Conservation (phyloP, 345 rosid genomes). For the Lagerstroemia speciosa region DNA sequence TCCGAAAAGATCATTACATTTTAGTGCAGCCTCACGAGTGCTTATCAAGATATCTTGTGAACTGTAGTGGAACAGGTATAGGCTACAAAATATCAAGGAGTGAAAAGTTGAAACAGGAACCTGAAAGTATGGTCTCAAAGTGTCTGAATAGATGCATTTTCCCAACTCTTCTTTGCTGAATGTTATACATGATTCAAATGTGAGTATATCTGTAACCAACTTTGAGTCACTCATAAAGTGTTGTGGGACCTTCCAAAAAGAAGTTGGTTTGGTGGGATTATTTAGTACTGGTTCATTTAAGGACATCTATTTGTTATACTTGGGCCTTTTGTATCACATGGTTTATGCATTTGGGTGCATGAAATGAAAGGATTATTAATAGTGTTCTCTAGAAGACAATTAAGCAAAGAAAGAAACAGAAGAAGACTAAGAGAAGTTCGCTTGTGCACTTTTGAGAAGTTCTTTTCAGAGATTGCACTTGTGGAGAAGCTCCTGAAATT, state of each 20-base stretch:
- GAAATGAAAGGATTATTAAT: background rate
- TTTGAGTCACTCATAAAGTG: background rate
- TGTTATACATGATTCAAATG: background rate
- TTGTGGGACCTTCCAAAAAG: background rate
- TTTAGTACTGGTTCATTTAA: background rate
- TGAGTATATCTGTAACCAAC: background rate
- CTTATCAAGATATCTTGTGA: background rate
- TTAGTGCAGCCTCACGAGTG: background rate
- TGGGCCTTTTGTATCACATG: background rate
- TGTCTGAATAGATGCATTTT: no score
- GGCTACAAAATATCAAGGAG: background rate
- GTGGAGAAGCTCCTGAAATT: background rate
- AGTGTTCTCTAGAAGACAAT: background rate
- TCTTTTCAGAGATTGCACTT: background rate
- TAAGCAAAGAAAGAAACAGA: background rate
- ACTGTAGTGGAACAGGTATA: background rate
- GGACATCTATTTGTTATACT: background rate
- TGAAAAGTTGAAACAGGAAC: background rate
- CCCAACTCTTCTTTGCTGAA: background rate
- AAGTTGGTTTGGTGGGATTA: background rate
- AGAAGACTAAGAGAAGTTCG: background rate
- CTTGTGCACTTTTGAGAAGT: background rate
- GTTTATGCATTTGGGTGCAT: background rate
- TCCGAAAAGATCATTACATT: background rate
- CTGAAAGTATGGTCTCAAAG: background rate